These are phyloP conservation scores for Metschnikowia noctiluminum DNA, from an alignment of 805 yeast species.

Conservation along the genomic window DNA sequence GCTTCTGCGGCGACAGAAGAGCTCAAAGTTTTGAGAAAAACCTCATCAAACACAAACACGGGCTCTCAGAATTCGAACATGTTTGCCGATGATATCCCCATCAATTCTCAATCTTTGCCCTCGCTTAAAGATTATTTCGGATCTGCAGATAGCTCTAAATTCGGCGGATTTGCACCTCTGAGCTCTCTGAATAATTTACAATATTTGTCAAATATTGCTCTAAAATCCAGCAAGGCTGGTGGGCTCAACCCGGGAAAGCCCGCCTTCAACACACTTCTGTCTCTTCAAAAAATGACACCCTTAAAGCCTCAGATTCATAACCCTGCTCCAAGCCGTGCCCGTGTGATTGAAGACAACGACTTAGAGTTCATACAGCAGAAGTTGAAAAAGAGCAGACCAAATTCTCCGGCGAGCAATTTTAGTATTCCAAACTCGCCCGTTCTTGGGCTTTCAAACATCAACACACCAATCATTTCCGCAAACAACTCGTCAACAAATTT, in stretches of 20 bases:
- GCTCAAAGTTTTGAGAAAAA: conserved; percentile 38
- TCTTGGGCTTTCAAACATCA: conserved; percentile 35
- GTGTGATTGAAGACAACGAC: conserved; percentile 41
- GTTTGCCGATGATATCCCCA: conserved; percentile 9
- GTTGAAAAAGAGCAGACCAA: conserved; percentile 48
- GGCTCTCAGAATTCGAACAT: conserved; percentile 1
- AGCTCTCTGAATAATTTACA: conserved; percentile 21
- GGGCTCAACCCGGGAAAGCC: conserved; percentile 28
- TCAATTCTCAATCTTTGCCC: conserved; percentile 50
- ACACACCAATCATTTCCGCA: conserved; percentile 43
- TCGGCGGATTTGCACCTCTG: conserved; percentile 12
- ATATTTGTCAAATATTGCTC: conserved; percentile 40
- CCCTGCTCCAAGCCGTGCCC: conserved; percentile 18
- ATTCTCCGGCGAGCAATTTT: conserved; percentile 40
- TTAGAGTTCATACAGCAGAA: conserved; percentile 45
- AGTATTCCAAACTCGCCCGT: conserved; percentile 45
- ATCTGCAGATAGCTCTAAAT: conserved; percentile 11
- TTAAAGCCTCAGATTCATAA: conserved; percentile 17
- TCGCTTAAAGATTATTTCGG: conserved; percentile 48
- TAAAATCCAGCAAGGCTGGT: conserved; percentile 23
- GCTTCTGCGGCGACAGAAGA: conserved; percentile 58
- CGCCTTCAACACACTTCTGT: conserved; percentile 35
- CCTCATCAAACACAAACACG: conserved; percentile 9
- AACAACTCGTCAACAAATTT: conserved; percentile 39
- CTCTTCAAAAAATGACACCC: conserved; percentile 63